Base-by-base conservation (phyloP, 2,329 filamentous ascomycete genomes). In the Rhynchosporium graminicola region DNA sequence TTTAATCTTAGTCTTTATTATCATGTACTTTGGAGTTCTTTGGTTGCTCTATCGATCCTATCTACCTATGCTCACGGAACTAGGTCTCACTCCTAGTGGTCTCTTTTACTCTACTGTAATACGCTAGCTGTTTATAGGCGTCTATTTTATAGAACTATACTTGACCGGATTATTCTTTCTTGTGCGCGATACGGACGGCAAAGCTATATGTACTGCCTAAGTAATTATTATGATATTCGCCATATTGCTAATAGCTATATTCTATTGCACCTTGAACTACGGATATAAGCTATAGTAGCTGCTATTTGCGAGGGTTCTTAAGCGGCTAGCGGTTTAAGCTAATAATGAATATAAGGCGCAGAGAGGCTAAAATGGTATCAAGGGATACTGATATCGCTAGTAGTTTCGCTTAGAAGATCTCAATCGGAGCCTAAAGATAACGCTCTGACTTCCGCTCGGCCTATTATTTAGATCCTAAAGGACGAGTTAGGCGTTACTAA, bases 21-120 rank as follows among this genome's bases (percentile, higher is more conserved):
- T 51, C n/a, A 38, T 36, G 2, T 51, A 51, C 48, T 51, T 51
- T 38, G 7, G 48, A 15, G 48, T 38, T 51, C 48, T 51, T 51
- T 51, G 6, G 31, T 38, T 51, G 15, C 48, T 51, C 13, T 51
- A 20, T 38, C 31, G 31, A 38, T 56, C 36, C 10, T 56, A 68
- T 48, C 68, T 66, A 48, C 38, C 65, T 29, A 42, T 67, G 15
- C 63, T 67, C 38, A 62, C 62, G 52, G 92, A 61, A 94, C 95
- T 74, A 86, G 87, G 48, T 36, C 48, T 51, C 57, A 58, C 63
- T 38, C 55, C 59, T 66, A 48, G 59, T 56, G 40, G 60, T 62
- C 82, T 97, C 1, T 70, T 70, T 47, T 70, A 64, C 40, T 65
- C 64, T 6, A 68, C 43, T 10, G 63, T 64, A 29, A 68, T 70